Conservation (phyloP, 1,284 basidiomycete species). For the Grifola frondosa region DNA sequence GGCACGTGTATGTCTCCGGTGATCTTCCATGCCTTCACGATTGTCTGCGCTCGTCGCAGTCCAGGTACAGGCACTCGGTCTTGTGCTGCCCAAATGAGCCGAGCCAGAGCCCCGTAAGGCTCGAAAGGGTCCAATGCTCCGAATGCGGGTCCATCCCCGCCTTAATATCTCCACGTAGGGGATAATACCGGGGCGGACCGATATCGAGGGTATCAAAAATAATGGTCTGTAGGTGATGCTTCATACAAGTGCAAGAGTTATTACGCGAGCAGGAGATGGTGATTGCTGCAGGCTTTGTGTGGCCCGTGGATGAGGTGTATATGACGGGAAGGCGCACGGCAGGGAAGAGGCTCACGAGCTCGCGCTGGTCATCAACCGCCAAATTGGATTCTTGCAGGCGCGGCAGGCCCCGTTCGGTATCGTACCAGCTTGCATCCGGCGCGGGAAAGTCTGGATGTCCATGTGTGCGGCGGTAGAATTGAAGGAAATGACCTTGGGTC, state of each 20-base stretch:
- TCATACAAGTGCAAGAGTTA: constrained; percentile 5
- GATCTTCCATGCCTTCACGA: constrained; percentile 20
- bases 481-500: constrained; percentile 15
- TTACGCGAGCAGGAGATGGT: constrained; percentile 13
- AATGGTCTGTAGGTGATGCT: constrained; percentile 8
- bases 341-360: constrained; percentile 20
- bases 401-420: constrained; percentile 14
- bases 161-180: constrained; percentile 10
- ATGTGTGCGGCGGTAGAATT: constrained; percentile 18
- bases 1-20: constrained; percentile 22
- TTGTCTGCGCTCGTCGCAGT: constrained; percentile 4
- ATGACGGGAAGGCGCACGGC: constrained; percentile 23
- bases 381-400: constrained; percentile 10
- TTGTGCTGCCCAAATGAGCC: constrained; percentile 19
- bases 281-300: constrained; percentile 18
- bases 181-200: constrained; percentile 22
- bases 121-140: constrained; percentile 8
- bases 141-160: constrained; percentile 8
- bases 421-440: constrained; percentile 17
- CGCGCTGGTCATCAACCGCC: constrained; percentile 13
- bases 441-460: constrained; percentile 23
- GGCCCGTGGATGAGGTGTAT: constrained; percentile 13
- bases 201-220: constrained; percentile 15
- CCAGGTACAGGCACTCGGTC: constrained; percentile 22
- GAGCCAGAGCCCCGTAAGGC: constrained; percentile 23